These are phyloP conservation scores for Xylaria acuta DNA, from an alignment of 495 filamentous ascomycete genomes.

Conservation along the genomic window DNA sequence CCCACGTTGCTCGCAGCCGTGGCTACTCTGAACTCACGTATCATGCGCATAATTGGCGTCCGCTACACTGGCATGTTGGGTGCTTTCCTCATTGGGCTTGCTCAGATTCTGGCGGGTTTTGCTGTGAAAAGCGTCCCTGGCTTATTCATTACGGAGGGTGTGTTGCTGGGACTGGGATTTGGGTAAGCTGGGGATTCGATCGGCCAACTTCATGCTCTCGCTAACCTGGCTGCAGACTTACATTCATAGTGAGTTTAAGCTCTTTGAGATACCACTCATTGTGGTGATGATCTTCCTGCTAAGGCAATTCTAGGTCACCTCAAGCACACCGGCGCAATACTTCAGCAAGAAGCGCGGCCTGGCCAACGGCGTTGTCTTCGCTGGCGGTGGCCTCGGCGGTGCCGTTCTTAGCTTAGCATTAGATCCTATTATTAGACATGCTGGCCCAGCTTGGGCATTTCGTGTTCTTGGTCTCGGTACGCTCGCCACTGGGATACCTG, in stretches of 20 bases:
- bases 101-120: slow-evolving; percentile 59
- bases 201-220: background rate
- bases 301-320: slow-evolving; percentile 46
- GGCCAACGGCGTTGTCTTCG: slow-evolving; percentile 63
- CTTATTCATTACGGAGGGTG: slow-evolving; percentile 62
- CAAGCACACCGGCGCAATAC: slow-evolving; percentile 59
- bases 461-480: slow-evolving; percentile 52
- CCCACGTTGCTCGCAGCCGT: slow-evolving; percentile 56
- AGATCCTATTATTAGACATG: slow-evolving; percentile 51
- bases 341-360: slow-evolving; percentile 61
- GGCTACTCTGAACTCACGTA: slow-evolving; percentile 55
- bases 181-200: slow-evolving; percentile 39
- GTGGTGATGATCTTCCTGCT: background rate
- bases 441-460: slow-evolving; percentile 62
- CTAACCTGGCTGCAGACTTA: slow-evolving; percentile 11
- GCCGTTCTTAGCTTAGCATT: slow-evolving; percentile 57
- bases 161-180: slow-evolving; percentile 60
- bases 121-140: slow-evolving; percentile 54
- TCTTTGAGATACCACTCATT: background rate
- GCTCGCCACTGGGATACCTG: slow-evolving; percentile 53
- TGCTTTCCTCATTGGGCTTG: slow-evolving; percentile 52
- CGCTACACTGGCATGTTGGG: slow-evolving; percentile 53
- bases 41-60: slow-evolving; percentile 58
- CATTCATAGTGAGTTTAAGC: slow-evolving; percentile 23
- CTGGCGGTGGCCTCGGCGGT: slow-evolving; percentile 61